Conservation (phyloP, 176 grass and related monocot genomes). For the Thalia dealbata region DNA sequence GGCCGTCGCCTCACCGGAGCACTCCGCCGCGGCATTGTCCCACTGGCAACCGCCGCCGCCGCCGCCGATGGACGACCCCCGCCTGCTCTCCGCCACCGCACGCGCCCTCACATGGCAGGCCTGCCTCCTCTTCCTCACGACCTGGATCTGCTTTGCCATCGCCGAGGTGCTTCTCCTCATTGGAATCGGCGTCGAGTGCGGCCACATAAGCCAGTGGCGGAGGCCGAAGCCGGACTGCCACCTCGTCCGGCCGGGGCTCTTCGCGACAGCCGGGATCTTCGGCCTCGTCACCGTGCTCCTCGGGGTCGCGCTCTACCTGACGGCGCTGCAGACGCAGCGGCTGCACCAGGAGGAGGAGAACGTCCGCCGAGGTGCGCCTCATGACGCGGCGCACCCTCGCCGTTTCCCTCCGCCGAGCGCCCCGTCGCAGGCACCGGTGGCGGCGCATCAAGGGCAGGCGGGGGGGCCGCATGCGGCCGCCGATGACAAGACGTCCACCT, state of each 20-base stretch:
- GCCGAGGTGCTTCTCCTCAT: slow-evolving; percentile 85
- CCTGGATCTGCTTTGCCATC: slow-evolving; percentile 82
- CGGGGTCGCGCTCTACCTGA: slow-evolving; percentile 71
- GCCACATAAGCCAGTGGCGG: slow-evolving; percentile 62
- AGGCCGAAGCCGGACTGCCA: slow-evolving; percentile 60
- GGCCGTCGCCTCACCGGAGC: slow-evolving; percentile 36
- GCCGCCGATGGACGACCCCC: slow-evolving; percentile 22
- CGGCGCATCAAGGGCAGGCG: neutral
- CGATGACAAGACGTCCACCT: neutral
- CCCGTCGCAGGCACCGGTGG: slow-evolving; percentile 17
- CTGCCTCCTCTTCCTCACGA: slow-evolving; percentile 68
- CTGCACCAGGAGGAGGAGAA: slow-evolving; percentile 32
- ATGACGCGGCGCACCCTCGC: slow-evolving; percentile 5
- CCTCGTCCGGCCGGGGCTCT: slow-evolving; percentile 57
- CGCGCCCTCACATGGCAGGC: slow-evolving; percentile 40
- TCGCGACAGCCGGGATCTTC: slow-evolving; percentile 70
- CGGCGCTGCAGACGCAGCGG: slow-evolving; percentile 32
- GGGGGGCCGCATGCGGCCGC: no score
- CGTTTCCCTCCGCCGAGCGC: slow-evolving; percentile 27
- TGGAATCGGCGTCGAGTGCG: slow-evolving; percentile 71
- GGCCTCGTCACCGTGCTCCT: slow-evolving; percentile 69
- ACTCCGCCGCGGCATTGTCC: neutral
- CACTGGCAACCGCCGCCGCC: slow-evolving; percentile 6
- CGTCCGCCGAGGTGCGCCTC: slow-evolving; percentile 10
- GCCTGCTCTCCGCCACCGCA: slow-evolving; percentile 12